Conservation (phyloP, 2,329 filamentous ascomycete genomes). For the Neonectria faginata region DNA sequence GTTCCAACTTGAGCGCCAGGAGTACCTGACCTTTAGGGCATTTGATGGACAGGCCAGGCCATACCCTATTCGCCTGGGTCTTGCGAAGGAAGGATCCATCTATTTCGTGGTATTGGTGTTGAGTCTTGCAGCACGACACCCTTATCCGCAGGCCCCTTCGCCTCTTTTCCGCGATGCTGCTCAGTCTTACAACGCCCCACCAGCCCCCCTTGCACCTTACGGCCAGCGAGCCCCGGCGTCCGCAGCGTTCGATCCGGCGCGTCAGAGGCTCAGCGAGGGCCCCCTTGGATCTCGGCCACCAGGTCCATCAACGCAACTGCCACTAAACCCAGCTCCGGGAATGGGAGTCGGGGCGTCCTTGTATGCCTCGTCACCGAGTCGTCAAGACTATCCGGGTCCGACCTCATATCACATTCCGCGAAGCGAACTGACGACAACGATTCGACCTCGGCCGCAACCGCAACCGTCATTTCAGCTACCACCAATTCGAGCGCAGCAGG, state of each 20-base stretch:
- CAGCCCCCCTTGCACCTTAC: constrained; percentile 49
- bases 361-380: constrained; percentile 60
- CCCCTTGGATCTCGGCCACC: constrained; percentile 39
- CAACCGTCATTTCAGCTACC: constrained; percentile 59
- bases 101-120: constrained; percentile 70
- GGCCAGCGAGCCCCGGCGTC: constrained; percentile 60
- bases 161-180: constrained; percentile 57
- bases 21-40: constrained; percentile 66
- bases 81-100: constrained; percentile 71
- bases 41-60: constrained; percentile 64
- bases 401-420: constrained; percentile 66
- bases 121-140: constrained; percentile 51
- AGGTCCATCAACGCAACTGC: constrained; percentile 47
- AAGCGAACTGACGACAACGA: constrained; percentile 59
- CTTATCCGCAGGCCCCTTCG: constrained; percentile 58
- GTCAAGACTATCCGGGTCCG: constrained; percentile 58
- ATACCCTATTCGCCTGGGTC: constrained; percentile 64
- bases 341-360: constrained; percentile 30
- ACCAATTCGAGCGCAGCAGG: constrained; percentile 58
- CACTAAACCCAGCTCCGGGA: constrained; percentile 47
- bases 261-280: constrained; percentile 55
- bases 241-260: constrained; percentile 60
- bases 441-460: constrained; percentile 48
- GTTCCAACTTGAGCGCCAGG: constrained; percentile 64
- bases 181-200: constrained; percentile 56